Conservation (phyloP, 2,329 filamentous ascomycete genomes). For the Remersonia thermophila region DNA sequence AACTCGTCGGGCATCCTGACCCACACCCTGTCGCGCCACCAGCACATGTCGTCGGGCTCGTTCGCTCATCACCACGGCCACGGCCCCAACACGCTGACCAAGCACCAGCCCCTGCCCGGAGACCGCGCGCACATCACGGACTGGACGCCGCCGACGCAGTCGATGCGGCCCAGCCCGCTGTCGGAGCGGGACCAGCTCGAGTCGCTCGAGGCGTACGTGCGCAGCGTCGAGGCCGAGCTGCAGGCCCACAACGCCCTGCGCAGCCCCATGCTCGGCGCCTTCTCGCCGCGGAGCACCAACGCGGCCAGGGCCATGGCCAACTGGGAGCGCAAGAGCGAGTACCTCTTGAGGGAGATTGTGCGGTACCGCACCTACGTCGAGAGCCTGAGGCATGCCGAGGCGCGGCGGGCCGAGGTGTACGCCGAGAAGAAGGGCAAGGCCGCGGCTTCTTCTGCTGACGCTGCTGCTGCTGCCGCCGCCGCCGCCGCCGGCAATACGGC, state of each 20-base stretch:
- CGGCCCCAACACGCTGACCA: slow-evolving; percentile 3
- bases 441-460: no score
- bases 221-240: slow-evolving; percentile 74
- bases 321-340: slow-evolving; percentile 92
- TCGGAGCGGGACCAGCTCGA: slow-evolving; percentile 71
- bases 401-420: slow-evolving; percentile 59
- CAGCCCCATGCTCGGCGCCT: slow-evolving; percentile 77
- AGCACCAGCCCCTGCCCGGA: slow-evolving; percentile 53
- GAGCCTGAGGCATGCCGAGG: slow-evolving; percentile 58
- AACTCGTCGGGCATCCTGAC: slow-evolving; percentile 23
- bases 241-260: slow-evolving; percentile 80
- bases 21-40: slow-evolving; percentile 8
- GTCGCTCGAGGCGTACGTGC: slow-evolving; percentile 65
- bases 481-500: no score
- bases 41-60: slow-evolving; percentile 1
- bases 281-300: slow-evolving; percentile 74
- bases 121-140: slow-evolving; percentile 76
- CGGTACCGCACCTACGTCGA: slow-evolving; percentile 96
- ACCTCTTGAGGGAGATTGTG: slow-evolving; percentile 84
- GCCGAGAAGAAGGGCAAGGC: slow-evolving; percentile 38
- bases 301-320: slow-evolving; percentile 78
- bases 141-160: slow-evolving; percentile 82
- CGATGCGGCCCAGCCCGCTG: slow-evolving; percentile 71
- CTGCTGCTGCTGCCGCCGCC: no score
- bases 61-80: not conserved